These are phyloP conservation scores for Castanea mollissima DNA, from an alignment of 306 rosid species.

Conservation along the genomic window DNA sequence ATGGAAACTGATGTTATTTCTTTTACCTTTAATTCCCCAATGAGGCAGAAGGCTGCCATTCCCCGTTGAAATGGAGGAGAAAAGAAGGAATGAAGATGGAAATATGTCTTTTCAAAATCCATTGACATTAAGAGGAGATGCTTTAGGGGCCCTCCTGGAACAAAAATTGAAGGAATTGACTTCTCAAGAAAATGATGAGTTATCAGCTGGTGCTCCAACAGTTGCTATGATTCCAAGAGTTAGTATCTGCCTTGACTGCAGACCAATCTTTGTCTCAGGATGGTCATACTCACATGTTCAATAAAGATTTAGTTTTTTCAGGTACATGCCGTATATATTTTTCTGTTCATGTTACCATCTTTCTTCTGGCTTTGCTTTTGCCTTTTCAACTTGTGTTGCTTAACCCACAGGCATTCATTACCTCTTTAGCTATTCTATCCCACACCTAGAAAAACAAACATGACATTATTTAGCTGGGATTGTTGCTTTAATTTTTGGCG, in stretches of 20 bases:
- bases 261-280: conserved; percentile 35
- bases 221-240: conserved; percentile 67
- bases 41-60: conserved; percentile 39
- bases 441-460: not conserved
- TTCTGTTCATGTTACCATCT: not conserved
- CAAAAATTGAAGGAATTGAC: conserved; percentile 74
- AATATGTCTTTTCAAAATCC: conserved; percentile 37
- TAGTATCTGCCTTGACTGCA: conserved; percentile 61
- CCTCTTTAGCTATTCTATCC: not conserved
- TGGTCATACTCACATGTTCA: conserved; percentile 16
- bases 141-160: conserved; percentile 65
- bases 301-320: conserved; percentile 23
- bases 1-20: conserved; percentile 52
- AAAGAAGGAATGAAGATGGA: conserved; percentile 27
- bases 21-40: conserved; percentile 57
- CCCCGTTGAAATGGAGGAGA: conserved; percentile 33
- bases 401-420: not conserved
- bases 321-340: conserved; percentile 33
- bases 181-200: conserved; percentile 53
- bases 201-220: conserved; percentile 39
- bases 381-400: not conserved
- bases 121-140: conserved; percentile 50
- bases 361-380: not conserved
- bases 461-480: not conserved
- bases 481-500: not conserved